Conservation (phyloP, 2,329 filamentous ascomycete species). For the Penicillium verrucosum region DNA sequence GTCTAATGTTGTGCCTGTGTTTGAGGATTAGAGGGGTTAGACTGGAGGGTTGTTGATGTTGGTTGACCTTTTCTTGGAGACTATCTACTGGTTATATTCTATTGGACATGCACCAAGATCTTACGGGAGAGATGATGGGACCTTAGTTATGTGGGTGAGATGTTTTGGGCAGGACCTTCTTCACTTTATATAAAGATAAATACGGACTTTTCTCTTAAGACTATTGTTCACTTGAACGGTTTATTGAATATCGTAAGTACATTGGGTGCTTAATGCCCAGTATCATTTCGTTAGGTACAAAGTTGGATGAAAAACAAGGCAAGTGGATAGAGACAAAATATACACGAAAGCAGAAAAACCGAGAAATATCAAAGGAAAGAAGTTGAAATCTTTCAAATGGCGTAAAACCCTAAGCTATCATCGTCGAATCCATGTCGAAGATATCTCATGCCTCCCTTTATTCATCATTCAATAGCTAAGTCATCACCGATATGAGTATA, state of each 20-base stretch:
- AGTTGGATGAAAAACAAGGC: neutral
- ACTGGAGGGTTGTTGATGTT: neutral
- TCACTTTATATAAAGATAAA: slow-evolving; percentile 8
- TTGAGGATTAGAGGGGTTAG: slow-evolving; percentile 38
- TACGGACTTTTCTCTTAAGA: neutral
- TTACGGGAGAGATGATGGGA: neutral
- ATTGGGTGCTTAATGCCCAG: neutral
- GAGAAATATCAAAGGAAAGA: neutral
- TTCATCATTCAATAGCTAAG: neutral
- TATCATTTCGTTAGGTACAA: neutral
- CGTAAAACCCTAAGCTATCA: neutral
- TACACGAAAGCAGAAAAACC: too few species aligned
- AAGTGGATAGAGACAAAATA: neutral
- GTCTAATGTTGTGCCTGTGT: slow-evolving; percentile 56
- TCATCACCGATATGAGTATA: neutral
- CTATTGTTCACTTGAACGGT: neutral
- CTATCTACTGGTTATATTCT: neutral
- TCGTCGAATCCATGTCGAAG: neutral
- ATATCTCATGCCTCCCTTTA: neutral
- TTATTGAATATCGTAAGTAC: neutral
- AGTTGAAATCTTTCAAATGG: neutral
- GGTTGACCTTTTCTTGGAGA: neutral
- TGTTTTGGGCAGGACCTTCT: slow-evolving; percentile 10
- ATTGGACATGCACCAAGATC: neutral
- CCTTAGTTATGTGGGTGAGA: neutral